Evolutionary conservation across 352 stramenopile species (phyloP).

Genomic region (Plasmopara halstedii): DNA sequence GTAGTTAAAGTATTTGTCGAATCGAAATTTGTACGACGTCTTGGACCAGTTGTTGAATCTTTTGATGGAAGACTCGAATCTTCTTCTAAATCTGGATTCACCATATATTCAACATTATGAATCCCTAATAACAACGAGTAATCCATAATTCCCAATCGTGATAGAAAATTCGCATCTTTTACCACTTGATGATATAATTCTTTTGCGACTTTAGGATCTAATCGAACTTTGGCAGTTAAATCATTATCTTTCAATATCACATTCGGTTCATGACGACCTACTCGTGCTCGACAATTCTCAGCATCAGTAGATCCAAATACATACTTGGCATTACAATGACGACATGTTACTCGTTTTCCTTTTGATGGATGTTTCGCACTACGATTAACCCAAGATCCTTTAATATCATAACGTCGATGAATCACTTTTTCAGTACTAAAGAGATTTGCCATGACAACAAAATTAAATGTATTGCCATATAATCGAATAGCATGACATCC

Average conservation of each 20-base stretch:
- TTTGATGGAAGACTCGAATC: conserved; percentile 26
- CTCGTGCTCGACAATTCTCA: conserved; percentile 64
- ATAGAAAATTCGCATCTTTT: conserved; percentile 84
- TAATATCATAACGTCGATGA: conserved; percentile 83
- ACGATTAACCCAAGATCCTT: conserved; percentile 84
- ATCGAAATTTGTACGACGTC: too few relatives aligned
- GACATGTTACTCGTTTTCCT: conserved; percentile 77
- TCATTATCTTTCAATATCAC: conserved; percentile 86
- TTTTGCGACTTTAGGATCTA: conserved; percentile 64
- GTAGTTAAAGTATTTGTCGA: conserved; percentile 30
- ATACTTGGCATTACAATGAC: conserved; percentile 84
- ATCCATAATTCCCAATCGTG: conserved; percentile 85
- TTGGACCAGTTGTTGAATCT: conserved; percentile 32
- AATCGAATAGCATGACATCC: conserved; percentile 78
- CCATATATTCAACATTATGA: conserved; percentile 85
- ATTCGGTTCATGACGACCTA: conserved; percentile 80
- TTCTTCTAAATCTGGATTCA: conserved; percentile 67
- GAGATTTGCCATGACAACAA: conserved; percentile 85
- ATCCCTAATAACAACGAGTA: conserved; percentile 87
- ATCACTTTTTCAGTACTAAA: conserved; percentile 82
- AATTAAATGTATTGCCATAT: conserved; percentile 87
- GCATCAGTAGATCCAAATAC: conserved; percentile 76
- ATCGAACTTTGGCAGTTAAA: conserved; percentile 72
- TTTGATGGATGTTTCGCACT: conserved; percentile 83
- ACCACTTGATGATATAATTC: conserved; percentile 80